These are phyloP conservation scores for Penicillium pulvis DNA, from an alignment of 495 filamentous ascomycete genomes.

Conservation along the genomic window DNA sequence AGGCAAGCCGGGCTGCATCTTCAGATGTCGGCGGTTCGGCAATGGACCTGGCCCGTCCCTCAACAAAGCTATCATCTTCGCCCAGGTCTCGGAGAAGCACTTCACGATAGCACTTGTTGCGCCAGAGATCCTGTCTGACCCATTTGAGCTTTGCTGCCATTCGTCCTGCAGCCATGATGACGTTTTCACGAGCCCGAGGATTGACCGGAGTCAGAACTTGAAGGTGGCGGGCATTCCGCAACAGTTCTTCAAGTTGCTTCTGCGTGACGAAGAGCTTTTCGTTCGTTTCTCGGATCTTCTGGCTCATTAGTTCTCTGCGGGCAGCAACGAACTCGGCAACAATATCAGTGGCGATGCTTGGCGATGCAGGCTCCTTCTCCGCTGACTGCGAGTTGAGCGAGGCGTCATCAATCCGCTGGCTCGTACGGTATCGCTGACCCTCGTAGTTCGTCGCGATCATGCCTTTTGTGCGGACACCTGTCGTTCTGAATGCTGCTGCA, in stretches of 20 bases:
- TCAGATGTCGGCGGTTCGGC: constrained; percentile 20
- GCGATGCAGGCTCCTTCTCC: constrained; percentile 42
- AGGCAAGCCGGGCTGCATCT: constrained; percentile 18
- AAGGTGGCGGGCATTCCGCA: constrained; percentile 91
- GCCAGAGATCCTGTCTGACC: constrained; percentile 92
- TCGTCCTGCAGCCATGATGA: constrained; percentile 80
- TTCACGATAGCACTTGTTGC: constrained; percentile 85
- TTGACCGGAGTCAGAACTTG: constrained; percentile 87
- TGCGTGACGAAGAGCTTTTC: constrained; percentile 74
- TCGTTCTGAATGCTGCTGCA: constrained; percentile 87
- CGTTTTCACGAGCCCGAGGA: constrained; percentile 78
- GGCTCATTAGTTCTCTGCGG: constrained; percentile 75
- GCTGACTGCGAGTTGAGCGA: constrained; percentile 36
- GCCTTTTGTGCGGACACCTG: constrained; percentile 87
- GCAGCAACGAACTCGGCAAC: constrained; percentile 80
- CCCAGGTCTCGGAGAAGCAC: constrained; percentile 83
- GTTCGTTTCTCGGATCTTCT: constrained; percentile 81
- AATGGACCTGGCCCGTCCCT: constrained; percentile 16
- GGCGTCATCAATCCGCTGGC: constrained; percentile 59
- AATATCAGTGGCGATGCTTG: constrained; percentile 76
- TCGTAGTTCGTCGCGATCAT: constrained; percentile 85
- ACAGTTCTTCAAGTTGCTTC: constrained; percentile 75
- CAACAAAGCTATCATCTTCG: constrained; percentile 56
- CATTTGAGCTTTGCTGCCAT: constrained; percentile 91
- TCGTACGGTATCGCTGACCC: constrained; percentile 74